Evolutionary conservation across 768 basidiomycete genomes (phyloP), one percentile per base, ranked within the genome.

Genomic region (Agrocybe chaxingu): DNA sequence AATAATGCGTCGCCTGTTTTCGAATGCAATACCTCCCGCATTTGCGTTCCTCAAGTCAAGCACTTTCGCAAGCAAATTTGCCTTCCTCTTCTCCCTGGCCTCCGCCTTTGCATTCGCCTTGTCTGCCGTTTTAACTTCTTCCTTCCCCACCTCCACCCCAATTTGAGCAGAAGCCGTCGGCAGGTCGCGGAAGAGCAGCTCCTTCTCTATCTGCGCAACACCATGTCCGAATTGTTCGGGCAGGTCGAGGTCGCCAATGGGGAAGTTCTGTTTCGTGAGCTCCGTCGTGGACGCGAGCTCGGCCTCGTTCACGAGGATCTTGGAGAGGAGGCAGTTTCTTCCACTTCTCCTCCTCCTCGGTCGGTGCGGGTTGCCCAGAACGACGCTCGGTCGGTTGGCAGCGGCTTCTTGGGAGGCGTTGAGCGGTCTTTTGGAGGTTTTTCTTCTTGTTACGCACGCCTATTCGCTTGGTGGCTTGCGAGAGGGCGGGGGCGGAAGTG

Each of bases 1-100:
- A 29, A 97, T 75, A 53, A 94, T 87, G 54, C 92, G 77, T 62
- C 82, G 74, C 52, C 89, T 76, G 66, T 97, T 98, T 69, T 93
- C 91, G 60, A 79, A 90, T 45, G 89, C 82, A 54, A 98, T 84
- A n/a, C 92, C 92, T 30, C 70, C 74, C 29, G 92, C 89, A 57
- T 88, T 90, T 12, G 96, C 88, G 62, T 98, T 98, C 55, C 86
- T 74, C 59, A 98, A 68, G 70, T 97, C 93, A 16, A 93, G 69
- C 30, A 92, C 68, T 57, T 78, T 77, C 38, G 87, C 84, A 50
- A 97, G 76, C 59, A 68, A 62, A 53, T 71, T 77, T 4, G 77
- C 73, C 60, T 84, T 85, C 49, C 53, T 51, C 30, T 72, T 42
- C 57, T 81, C 76, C 36, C 58, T 3, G 13, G 46, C 39, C 8